Evolutionary conservation across 2,329 filamentous ascomycete genomes (phyloP).

Genomic region (Chrysoporthe puriensis): DNA sequence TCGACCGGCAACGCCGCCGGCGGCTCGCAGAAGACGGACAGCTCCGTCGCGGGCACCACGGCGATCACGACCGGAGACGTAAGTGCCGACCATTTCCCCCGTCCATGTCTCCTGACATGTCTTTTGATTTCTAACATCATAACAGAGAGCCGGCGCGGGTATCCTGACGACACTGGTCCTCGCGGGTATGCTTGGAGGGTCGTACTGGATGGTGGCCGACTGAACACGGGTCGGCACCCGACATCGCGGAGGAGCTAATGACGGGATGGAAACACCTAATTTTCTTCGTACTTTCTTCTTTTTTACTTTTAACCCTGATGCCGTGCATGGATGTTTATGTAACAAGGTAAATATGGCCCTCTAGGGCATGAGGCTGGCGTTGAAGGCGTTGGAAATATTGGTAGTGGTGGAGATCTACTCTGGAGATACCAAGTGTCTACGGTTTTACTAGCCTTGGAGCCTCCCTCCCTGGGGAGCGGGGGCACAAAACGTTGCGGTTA

Average conservation of each 20-base stretch:
- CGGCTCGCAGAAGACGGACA: slow-evolving; percentile 40
- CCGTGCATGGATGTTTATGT: slow-evolving; percentile 14
- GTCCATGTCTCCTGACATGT: neutral
- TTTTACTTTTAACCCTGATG: neutral
- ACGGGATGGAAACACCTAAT: neutral
- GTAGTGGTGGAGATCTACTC: neutral
- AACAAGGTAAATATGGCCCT: slow-evolving; percentile 18
- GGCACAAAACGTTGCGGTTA: no score
- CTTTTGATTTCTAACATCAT: slow-evolving; percentile 40
- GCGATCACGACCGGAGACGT: slow-evolving; percentile 28
- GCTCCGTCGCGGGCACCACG: slow-evolving; percentile 10
- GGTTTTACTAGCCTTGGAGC: neutral
- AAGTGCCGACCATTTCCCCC: slow-evolving; percentile 31
- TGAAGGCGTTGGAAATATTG: neutral
- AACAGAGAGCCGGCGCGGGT: slow-evolving; percentile 52
- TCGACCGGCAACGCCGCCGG: slow-evolving; percentile 47
- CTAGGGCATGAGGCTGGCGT: slow-evolving; percentile 15
- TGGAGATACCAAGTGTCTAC: slow-evolving; percentile 1
- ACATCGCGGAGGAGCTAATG: neutral
- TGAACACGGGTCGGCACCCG: neutral
- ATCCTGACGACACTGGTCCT: slow-evolving; percentile 52
- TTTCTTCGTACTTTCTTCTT: neutral
- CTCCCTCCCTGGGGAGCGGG: no score
- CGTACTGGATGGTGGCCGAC: slow-evolving; percentile 54
- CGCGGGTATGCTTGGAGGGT: slow-evolving; percentile 46